Conservation (phyloP, 176 grass and related monocot genomes). For the Metroxylon sagu region DNA sequence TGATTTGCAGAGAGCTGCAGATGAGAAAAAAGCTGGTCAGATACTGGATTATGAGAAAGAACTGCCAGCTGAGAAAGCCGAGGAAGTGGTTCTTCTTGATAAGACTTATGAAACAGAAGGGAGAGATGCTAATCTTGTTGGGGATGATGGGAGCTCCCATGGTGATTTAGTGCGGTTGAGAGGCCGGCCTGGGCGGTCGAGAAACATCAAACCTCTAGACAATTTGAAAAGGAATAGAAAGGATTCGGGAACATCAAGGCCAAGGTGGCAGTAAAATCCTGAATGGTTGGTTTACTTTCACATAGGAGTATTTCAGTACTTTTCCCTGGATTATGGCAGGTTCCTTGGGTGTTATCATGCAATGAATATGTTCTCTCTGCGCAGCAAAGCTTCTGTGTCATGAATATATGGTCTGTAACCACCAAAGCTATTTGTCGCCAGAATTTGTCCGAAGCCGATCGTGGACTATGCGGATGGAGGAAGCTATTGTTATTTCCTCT, state of each 20-base stretch:
- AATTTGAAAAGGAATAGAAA: conserved; percentile 9
- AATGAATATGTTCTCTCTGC: too few species aligned
- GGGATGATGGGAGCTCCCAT: neutral
- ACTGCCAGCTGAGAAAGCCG: neutral
- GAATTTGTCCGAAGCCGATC: too few species aligned
- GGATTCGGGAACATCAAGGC: conserved; percentile 11
- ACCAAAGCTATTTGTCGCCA: too few species aligned
- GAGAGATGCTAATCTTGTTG: too few species aligned
- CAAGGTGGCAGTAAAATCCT: conserved; percentile 3
- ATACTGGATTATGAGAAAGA: neutral
- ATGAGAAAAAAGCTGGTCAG: neutral
- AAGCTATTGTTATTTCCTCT: too few species aligned
- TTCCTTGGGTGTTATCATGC: too few species aligned
- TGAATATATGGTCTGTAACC: too few species aligned
- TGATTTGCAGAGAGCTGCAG: neutral
- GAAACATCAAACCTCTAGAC: neutral
- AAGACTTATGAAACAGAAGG: neutral
- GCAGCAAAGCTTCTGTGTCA: too few species aligned
- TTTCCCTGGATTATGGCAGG: too few species aligned
- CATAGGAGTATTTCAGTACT: too few species aligned
- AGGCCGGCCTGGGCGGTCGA: neutral
- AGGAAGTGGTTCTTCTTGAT: neutral
- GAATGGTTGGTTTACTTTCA: too few species aligned
- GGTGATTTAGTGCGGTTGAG: neutral
- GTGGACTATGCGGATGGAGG: too few species aligned